Conservation (phyloP, 768 basidiomycete genomes). For the Asterophora parasitica region DNA sequence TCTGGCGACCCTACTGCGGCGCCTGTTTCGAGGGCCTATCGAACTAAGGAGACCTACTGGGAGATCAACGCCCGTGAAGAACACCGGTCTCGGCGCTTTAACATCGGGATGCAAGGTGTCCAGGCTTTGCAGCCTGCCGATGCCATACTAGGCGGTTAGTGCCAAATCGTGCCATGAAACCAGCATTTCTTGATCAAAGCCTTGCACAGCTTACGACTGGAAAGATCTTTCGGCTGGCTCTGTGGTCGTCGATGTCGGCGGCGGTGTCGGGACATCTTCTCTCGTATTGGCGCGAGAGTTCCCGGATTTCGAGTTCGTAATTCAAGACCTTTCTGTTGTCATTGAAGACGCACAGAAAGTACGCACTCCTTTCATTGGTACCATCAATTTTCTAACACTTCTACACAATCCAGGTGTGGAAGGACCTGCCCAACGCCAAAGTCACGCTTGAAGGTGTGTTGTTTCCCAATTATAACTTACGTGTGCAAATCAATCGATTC, state of each 20-base stretch:
- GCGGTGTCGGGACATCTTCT: slow-evolving; percentile 27
- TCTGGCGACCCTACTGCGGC: slow-evolving; percentile 23
- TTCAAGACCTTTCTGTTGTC: slow-evolving; percentile 3
- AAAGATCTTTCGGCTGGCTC: slow-evolving; percentile 3
- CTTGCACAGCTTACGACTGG: slow-evolving; percentile 9
- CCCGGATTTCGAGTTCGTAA: background rate
- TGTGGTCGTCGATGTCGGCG: slow-evolving; percentile 22
- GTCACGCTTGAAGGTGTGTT: slow-evolving; percentile 1
- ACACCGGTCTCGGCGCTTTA: slow-evolving; percentile 22
- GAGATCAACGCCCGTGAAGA: slow-evolving; percentile 19
- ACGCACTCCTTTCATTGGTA: too few species aligned
- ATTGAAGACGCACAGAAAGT: slow-evolving; percentile 19
- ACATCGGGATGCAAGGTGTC: slow-evolving; percentile 27
- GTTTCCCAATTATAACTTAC: too few species aligned
- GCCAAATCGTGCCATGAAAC: background rate
- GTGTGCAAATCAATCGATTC: background rate
- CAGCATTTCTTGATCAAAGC: too few species aligned
- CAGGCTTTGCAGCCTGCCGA: slow-evolving; percentile 21
- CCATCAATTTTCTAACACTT: background rate
- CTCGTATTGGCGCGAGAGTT: slow-evolving; percentile 23
- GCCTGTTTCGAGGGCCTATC: slow-evolving; percentile 22
- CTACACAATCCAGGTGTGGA: slow-evolving; percentile 1
- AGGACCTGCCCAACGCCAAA: background rate
- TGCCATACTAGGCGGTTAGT: slow-evolving; percentile 14
- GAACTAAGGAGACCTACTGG: slow-evolving; percentile 21